A percentile compares a stretch with the other conserved stretches of the same genome.
Evolutionary conservation across 2,329 filamentous ascomycete species (phyloP).

Genomic region (Aspergillus sp.): DNA sequence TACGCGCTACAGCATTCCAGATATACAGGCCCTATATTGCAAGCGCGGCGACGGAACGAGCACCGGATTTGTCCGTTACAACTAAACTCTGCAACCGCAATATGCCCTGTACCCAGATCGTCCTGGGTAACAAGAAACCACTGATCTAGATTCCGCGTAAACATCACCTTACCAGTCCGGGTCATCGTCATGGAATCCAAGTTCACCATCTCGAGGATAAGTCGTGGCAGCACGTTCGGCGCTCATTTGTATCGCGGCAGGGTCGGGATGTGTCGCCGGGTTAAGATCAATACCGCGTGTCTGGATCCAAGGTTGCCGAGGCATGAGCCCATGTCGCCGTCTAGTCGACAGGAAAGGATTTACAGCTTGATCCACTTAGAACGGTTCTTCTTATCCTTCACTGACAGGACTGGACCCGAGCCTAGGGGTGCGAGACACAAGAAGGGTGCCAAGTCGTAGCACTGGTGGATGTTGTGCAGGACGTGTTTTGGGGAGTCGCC

Average conservation of each 20-base stretch:
- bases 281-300: conserved; percentile 3
- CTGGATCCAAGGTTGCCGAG: neutral
- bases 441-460: no score
- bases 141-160: neutral
- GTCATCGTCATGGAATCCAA: conserved; percentile 1
- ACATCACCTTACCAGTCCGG: conserved; percentile 1
- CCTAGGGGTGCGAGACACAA: no score
- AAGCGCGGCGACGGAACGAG: conserved; percentile 2
- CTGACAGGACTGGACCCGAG: no score
- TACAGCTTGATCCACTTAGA: no score
- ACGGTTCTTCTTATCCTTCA: no score
- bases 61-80: conserved; percentile 1
- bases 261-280: conserved; percentile 2
- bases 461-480: no score
- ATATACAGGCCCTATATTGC: conserved; percentile 7
- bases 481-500: no score
- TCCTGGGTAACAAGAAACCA: conserved; percentile 1
- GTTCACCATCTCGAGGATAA: conserved; percentile 4
- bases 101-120: conserved; percentile 3
- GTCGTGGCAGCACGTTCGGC: neutral
- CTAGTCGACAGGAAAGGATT: neutral
- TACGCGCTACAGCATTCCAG: neutral
- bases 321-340: conserved; percentile 2
- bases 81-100: conserved; percentile 1
- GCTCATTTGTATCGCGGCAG: conserved; percentile 3